A percentile compares a stretch with the other conserved stretches of the same genome.
Conservation (phyloP, 129 eudicot species). For the Centaurea solstitialis region DNA sequence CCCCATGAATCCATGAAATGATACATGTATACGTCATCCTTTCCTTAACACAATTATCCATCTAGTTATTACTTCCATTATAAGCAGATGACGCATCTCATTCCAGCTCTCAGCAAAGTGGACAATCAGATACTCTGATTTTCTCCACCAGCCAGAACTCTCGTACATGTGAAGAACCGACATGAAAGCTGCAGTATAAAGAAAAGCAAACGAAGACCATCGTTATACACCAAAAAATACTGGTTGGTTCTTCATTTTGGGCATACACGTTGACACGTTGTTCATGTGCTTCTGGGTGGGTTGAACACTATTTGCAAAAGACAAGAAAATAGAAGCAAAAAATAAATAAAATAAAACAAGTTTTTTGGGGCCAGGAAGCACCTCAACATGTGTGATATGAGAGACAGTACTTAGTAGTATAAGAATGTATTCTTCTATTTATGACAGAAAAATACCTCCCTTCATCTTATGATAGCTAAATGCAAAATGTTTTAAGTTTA, state of each 20-base stretch:
- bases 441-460: background rate
- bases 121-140: constrained; percentile 92
- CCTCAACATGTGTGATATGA: background rate
- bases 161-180: constrained; percentile 96
- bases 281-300: background rate
- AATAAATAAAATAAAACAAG: background rate
- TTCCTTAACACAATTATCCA: background rate
- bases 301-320: background rate
- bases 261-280: background rate
- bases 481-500: background rate
- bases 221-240: background rate
- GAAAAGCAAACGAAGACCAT: background rate
- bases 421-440: background rate
- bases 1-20: background rate
- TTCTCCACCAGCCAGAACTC: constrained; percentile 99
- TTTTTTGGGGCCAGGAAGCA: background rate
- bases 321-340: background rate
- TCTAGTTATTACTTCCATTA: constrained; percentile 75
- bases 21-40: constrained; percentile 1
- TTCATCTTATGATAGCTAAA: background rate
- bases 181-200: constrained; percentile 72
- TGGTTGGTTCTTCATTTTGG: background rate
- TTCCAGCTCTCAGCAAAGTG: constrained; percentile 99
- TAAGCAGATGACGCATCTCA: constrained; percentile 99
- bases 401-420: background rate